Conservation (phyloP, 805 yeast species). For the Dipodascopsis uninucleata region DNA sequence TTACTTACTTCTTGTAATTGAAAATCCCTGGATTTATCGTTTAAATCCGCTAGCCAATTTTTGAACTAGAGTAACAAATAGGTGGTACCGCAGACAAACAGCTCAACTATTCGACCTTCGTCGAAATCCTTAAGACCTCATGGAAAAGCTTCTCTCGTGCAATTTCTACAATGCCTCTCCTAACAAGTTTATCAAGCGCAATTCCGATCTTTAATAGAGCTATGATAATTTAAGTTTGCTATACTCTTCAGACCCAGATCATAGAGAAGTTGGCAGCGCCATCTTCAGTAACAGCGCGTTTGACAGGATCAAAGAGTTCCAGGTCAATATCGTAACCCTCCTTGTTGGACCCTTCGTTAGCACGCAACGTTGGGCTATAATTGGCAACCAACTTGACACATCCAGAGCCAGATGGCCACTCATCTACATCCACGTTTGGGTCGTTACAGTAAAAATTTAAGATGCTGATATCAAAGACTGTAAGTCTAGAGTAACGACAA, state of each 20-base stretch:
- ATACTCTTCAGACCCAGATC: constrained; percentile 40
- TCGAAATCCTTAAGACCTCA: constrained; percentile 43
- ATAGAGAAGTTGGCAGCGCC: constrained; percentile 55
- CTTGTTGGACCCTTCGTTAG: constrained; percentile 45
- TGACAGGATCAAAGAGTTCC: constrained; percentile 50
- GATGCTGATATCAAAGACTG: constrained; percentile 48
- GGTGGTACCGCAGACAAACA: constrained; percentile 54
- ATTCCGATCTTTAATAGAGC: constrained; percentile 51
- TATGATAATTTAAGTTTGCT: constrained; percentile 48
- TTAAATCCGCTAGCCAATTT: no score
- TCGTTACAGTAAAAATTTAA: constrained; percentile 49
- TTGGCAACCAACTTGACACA: constrained; percentile 53
- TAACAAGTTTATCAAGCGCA: constrained; percentile 51
- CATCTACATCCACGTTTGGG: constrained; percentile 46
- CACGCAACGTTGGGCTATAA: constrained; percentile 51
- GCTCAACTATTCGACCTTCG: constrained; percentile 50
- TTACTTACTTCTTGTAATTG: no score
- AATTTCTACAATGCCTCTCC: constrained; percentile 48
- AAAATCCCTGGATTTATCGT: no score
- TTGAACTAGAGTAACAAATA: constrained; percentile 54
- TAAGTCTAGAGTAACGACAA: constrained; percentile 45
- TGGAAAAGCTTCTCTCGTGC: constrained; percentile 35
- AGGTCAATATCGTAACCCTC: constrained; percentile 51
- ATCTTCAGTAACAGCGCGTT: constrained; percentile 52
- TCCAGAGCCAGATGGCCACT: constrained; percentile 59